phyloP scores from a whole-genome alignment of 2,329 filamentous ascomycete species.

The Ophiostoma triangulosporum region DNA sequence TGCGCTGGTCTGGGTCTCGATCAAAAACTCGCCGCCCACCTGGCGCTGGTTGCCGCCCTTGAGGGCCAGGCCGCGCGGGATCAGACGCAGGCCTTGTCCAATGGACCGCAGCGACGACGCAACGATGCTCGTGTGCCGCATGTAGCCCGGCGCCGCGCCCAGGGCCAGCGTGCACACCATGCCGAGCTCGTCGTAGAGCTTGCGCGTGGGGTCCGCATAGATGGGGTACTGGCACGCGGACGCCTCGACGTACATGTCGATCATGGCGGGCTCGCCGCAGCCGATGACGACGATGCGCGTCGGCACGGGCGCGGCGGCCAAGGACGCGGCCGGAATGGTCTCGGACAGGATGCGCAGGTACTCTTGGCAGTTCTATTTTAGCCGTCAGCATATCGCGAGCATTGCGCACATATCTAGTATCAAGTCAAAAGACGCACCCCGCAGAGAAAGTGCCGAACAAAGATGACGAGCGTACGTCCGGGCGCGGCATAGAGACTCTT shows the following conservation, averaged over 20 bases:
- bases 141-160: conserved; percentile 50
- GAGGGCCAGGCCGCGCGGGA: conserved; percentile 42
- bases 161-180: conserved; percentile 52
- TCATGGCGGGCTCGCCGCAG: conserved; percentile 55
- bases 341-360: conserved; percentile 51
- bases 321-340: conserved; percentile 39
- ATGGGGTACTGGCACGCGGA: conserved; percentile 59
- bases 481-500: conserved; percentile 46
- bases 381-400: not conserved
- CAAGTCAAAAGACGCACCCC: conserved; percentile 39
- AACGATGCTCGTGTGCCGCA: conserved; percentile 37
- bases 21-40: conserved; percentile 69
- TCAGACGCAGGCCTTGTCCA: conserved; percentile 44
- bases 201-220: conserved; percentile 58
- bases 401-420: too few species aligned
- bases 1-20: conserved; percentile 31
- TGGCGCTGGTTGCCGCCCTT: conserved; percentile 54
- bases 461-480: conserved; percentile 52
- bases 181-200: conserved; percentile 52
- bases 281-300: conserved; percentile 59
- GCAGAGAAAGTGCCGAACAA: conserved; percentile 71
- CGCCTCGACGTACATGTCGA: conserved; percentile 49
- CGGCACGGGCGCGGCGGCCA: conserved; percentile 34
- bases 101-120: conserved; percentile 38
- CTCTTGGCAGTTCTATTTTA: conserved; percentile 60